These are phyloP conservation scores for Russula earlei DNA, from an alignment of 768 basidiomycete genomes.

Conservation along the genomic window DNA sequence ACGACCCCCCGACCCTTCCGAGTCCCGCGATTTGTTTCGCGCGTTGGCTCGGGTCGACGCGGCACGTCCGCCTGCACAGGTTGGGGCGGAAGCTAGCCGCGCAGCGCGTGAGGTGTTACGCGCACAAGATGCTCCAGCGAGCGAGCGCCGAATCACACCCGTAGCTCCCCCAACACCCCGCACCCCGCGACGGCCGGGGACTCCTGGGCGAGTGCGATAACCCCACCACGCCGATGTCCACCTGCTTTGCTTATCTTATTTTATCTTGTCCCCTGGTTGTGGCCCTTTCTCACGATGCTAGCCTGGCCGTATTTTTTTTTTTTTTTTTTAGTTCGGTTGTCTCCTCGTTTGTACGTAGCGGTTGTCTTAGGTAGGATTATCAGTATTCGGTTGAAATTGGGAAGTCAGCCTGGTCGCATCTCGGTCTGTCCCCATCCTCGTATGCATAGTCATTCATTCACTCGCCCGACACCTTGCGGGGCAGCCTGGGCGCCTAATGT, in stretches of 20 bases:
- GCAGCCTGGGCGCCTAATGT: too few species aligned
- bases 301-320: too few species aligned
- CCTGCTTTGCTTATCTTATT: too few species aligned
- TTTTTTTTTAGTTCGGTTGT: slow-evolving; percentile 1
- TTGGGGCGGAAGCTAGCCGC: slow-evolving; percentile 63
- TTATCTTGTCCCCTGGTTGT: too few species aligned
- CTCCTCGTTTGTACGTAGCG: slow-evolving; percentile 9
- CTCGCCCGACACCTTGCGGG: too few species aligned
- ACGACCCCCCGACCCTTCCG: slow-evolving; percentile 27
- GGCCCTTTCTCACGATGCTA: too few species aligned
- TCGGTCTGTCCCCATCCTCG: too few species aligned
- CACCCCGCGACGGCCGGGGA: slow-evolving; percentile 45
- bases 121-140: slow-evolving; percentile 42
- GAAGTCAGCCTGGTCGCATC: not conserved
- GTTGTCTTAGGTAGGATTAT: slow-evolving; percentile 2
- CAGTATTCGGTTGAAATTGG: slow-evolving; percentile 10
- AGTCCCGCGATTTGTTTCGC: slow-evolving; percentile 50
- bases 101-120: slow-evolving; percentile 67
- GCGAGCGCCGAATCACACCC: slow-evolving; percentile 48
- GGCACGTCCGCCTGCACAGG: slow-evolving; percentile 49
- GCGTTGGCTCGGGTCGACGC: slow-evolving; percentile 62
- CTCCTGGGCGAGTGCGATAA: slow-evolving; percentile 39
- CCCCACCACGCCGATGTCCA: not conserved
- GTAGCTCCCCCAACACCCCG: slow-evolving; percentile 41
- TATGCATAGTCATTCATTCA: too few species aligned